Percentiles rank a stretch among this genome's conserved stretches.
phyloP scores from a whole-genome alignment of 2,329 filamentous ascomycete species.

The Calonectria ilicicola region DNA sequence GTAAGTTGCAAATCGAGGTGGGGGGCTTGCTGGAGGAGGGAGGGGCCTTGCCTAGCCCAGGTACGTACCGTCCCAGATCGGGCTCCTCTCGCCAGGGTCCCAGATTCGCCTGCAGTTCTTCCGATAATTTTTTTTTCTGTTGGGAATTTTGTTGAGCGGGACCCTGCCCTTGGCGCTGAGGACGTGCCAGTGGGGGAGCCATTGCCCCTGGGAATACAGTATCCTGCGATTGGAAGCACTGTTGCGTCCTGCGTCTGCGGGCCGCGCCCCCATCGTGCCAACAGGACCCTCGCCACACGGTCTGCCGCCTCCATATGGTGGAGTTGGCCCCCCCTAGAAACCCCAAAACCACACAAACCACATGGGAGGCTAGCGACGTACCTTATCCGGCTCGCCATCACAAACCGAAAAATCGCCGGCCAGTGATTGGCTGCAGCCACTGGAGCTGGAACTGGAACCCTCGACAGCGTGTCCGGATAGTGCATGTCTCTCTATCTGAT shows the following conservation, averaged over 20 bases:
- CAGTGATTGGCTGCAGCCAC: not conserved
- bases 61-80: slow-evolving; percentile 24
- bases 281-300: not conserved
- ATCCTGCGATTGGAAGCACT: not conserved
- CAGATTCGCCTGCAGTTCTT: slow-evolving; percentile 25
- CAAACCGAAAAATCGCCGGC: not conserved
- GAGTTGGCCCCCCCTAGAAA: not conserved
- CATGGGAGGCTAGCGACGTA: not conserved
- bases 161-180: slow-evolving; percentile 35
- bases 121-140: slow-evolving; percentile 46
- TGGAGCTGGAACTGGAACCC: not conserved
- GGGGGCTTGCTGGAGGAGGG: not conserved
- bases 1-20: slow-evolving; percentile 4
- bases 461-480: not conserved
- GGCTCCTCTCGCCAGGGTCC: slow-evolving; percentile 17
- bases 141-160: slow-evolving; percentile 53
- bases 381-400: slow-evolving; percentile 2
- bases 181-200: not conserved
- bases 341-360: not conserved
- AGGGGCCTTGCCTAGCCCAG: not conserved
- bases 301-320: not conserved
- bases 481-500: not conserved
- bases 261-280: not conserved
- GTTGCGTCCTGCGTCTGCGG: not conserved
- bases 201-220: slow-evolving; percentile 1